A percentile compares a stretch with the other conserved stretches of the same genome.
These are phyloP conservation scores for Quercus ilex DNA, from an alignment of 306 rosid species.

Conservation along the genomic window DNA sequence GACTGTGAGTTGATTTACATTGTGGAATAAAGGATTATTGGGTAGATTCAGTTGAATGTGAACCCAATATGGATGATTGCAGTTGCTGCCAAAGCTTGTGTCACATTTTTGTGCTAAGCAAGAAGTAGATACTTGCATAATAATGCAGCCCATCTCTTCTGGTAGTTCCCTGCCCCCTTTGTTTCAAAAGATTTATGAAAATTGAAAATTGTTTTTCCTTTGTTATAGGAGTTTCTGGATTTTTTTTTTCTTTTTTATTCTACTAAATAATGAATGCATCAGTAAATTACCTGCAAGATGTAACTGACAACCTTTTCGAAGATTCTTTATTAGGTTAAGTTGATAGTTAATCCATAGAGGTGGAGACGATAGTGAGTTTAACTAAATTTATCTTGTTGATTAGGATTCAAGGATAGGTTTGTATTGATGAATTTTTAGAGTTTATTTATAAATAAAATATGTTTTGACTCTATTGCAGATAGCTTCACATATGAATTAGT, in stretches of 20 bases:
- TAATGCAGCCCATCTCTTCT: background rate
- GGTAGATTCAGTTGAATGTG: background rate
- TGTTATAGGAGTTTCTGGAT: background rate
- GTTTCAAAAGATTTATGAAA: background rate
- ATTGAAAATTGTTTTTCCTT: background rate
- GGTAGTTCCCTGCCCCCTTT: background rate
- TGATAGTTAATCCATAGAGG: background rate
- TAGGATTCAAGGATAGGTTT: background rate
- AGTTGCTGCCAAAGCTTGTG: background rate
- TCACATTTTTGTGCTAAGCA: background rate
- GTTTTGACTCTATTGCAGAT: background rate
- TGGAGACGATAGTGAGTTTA: background rate
- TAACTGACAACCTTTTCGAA: background rate
- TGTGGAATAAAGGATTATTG: too few relatives aligned
- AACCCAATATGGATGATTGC: background rate
- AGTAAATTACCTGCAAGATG: background rate
- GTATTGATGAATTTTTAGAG: too few relatives aligned
- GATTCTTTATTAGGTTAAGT: background rate
- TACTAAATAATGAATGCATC: background rate
- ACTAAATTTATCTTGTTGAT: background rate
- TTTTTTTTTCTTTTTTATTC: background rate
- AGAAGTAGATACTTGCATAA: background rate
- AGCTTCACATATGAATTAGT: background rate
- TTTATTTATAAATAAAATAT: background rate
- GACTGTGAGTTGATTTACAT: too few relatives aligned